phyloP scores from a whole-genome alignment of 2,329 filamentous ascomycete genomes.

The Penicillium capsulatum region DNA sequence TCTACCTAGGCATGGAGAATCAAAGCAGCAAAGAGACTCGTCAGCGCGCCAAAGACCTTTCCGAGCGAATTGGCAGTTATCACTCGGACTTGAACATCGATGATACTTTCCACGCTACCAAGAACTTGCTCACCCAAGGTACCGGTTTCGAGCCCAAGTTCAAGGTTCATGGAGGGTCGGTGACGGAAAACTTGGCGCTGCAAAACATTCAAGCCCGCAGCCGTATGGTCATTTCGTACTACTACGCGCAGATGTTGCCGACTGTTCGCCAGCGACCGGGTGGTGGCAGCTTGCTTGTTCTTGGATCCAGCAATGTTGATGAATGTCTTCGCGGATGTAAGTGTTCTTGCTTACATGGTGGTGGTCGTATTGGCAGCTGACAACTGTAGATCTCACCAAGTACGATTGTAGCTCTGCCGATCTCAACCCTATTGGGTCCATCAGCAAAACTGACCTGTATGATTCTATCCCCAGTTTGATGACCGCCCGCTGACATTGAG shows the following conservation, averaged over 20 bases:
- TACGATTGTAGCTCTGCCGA: slow-evolving; percentile 59
- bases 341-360: slow-evolving; percentile 1
- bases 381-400: slow-evolving; percentile 57
- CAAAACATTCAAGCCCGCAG: slow-evolving; percentile 66
- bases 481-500: too few species aligned
- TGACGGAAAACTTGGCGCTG: slow-evolving; percentile 59
- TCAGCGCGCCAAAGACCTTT: slow-evolving; percentile 59
- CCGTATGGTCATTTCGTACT: slow-evolving; percentile 63
- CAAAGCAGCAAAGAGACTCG: slow-evolving; percentile 62
- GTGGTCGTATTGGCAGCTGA: slow-evolving; percentile 40
- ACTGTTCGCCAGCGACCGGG: slow-evolving; percentile 55
- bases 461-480: too few species aligned
- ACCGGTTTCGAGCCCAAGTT: slow-evolving; percentile 60
- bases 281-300: slow-evolving; percentile 58
- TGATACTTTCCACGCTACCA: slow-evolving; percentile 57
- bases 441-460: slow-evolving; percentile 61
- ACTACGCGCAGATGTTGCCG: slow-evolving; percentile 61
- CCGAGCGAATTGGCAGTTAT: slow-evolving; percentile 61
- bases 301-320: slow-evolving; percentile 65
- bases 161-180: slow-evolving; percentile 60
- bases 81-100: slow-evolving; percentile 74
- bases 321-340: slow-evolving; percentile 12
- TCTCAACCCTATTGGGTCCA: slow-evolving; percentile 43
- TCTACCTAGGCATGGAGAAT: slow-evolving; percentile 67
- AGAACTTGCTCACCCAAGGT: slow-evolving; percentile 55